A percentile compares a stretch with the other conserved stretches of the same genome.
phyloP scores from a whole-genome alignment of 2,329 filamentous ascomycete genomes.

The Fusarium duplospermum region DNA sequence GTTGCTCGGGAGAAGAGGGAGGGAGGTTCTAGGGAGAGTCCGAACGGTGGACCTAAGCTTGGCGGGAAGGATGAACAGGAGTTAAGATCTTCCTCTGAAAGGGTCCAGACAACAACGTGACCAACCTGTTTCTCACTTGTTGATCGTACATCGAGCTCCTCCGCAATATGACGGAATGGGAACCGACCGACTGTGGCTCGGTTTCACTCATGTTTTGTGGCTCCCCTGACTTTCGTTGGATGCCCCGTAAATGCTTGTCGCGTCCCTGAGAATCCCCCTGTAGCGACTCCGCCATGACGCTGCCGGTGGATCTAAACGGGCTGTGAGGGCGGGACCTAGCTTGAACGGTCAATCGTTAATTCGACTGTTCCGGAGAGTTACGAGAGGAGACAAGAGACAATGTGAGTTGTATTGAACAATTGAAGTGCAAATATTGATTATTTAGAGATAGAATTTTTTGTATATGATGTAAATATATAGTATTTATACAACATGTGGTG shows the following conservation, averaged over 20 bases:
- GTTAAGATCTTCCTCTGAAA: background rate
- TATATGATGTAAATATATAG: background rate
- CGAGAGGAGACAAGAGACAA: background rate
- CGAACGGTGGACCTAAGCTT: background rate
- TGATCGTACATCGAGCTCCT: slow-evolving; percentile 14
- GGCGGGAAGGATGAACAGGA: background rate
- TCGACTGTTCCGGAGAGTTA: background rate
- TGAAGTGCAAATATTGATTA: background rate
- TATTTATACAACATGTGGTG: background rate
- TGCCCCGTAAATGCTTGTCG: background rate
- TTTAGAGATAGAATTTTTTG: background rate
- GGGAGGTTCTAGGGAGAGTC: background rate
- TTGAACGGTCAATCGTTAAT: background rate
- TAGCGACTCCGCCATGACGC: slow-evolving; percentile 31
- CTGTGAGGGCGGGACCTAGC: background rate
- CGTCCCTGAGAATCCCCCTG: slow-evolving; percentile 23
- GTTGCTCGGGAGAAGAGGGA: slow-evolving; percentile 1
- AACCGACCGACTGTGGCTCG: background rate
- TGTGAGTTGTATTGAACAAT: background rate
- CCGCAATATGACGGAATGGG: slow-evolving; percentile 31
- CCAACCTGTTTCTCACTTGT: background rate
- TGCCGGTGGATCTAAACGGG: slow-evolving; percentile 9
- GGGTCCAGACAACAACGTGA: background rate
- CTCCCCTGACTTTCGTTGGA: background rate
- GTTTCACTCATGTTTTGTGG: background rate